Evolutionary conservation across 2,329 filamentous ascomycete species (phyloP).

Genomic region (Fusarium marasasianum): DNA sequence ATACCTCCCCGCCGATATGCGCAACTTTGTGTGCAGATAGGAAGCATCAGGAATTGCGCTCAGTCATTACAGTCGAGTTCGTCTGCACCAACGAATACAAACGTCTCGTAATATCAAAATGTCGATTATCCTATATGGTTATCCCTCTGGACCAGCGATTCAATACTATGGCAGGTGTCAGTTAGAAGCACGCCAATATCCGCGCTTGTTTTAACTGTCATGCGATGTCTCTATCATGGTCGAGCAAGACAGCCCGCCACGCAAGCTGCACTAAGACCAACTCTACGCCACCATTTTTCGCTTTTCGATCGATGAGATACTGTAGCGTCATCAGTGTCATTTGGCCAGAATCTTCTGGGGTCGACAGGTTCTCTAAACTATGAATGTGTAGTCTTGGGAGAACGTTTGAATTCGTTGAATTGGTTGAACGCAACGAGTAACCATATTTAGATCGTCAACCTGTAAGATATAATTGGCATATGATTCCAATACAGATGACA

Average conservation of each 20-base stretch:
- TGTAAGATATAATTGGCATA: neutral
- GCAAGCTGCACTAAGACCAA: conserved; percentile 43
- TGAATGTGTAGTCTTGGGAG: neutral
- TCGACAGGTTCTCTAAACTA: neutral
- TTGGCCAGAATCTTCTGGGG: neutral
- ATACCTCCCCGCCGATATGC: neutral
- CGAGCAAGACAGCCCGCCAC: conserved; percentile 38
- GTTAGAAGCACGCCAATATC: neutral
- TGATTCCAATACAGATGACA: neutral
- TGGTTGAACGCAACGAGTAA: neutral
- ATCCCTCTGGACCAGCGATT: neutral
- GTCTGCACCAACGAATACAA: neutral
- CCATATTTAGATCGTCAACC: neutral
- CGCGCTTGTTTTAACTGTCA: conserved; percentile 26
- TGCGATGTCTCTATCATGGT: conserved; percentile 31
- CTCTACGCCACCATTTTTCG: conserved; percentile 42
- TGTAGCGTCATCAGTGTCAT: conserved; percentile 27
- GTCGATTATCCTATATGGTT: neutral
- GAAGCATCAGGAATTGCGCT: conserved; percentile 12
- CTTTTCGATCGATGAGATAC: conserved; percentile 8
- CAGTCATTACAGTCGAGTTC: conserved; percentile 21
- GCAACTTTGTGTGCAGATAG: conserved; percentile 7
- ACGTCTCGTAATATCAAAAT: neutral
- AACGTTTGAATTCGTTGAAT: neutral
- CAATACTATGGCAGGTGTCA: neutral